A percentile compares a stretch with the other conserved stretches of the same genome.
phyloP scores from a whole-genome alignment of 352 stramenopile species.

The Phytophthora agathidicida region DNA sequence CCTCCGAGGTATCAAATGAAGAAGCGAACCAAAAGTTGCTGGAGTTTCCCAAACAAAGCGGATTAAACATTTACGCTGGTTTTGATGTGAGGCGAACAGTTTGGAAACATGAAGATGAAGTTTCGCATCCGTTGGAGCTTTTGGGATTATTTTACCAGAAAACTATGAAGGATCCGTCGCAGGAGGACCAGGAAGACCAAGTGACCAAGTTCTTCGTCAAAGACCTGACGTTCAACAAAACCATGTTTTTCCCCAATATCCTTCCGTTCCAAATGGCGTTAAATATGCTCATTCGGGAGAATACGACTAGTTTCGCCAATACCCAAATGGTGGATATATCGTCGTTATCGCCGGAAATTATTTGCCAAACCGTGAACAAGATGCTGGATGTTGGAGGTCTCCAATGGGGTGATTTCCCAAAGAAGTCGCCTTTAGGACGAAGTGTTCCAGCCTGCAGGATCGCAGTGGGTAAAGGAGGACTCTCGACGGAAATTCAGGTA shows the following conservation, averaged over 20 bases:
- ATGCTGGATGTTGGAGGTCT: conserved; percentile 53
- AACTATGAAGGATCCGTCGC: conserved; percentile 12
- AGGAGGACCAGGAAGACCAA: conserved; percentile 32
- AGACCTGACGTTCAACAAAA: conserved; percentile 33
- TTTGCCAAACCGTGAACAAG: conserved; percentile 48
- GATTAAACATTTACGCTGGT: conserved; percentile 47
- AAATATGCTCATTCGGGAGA: conserved; percentile 53
- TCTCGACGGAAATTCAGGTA: conserved; percentile 27
- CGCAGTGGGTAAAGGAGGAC: conserved; percentile 17
- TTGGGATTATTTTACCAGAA: conserved; percentile 53
- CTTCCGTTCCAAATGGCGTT: conserved; percentile 63
- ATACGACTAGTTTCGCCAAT: conserved; percentile 9
- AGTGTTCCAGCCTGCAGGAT: conserved; percentile 38
- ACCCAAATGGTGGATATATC: conserved; percentile 5
- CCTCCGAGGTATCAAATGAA: conserved; percentile 31
- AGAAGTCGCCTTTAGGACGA: conserved; percentile 35
- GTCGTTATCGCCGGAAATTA: conserved; percentile 12
- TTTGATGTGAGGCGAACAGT: conserved; percentile 53
- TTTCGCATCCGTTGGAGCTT: conserved; percentile 35
- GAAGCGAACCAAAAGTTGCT: conserved; percentile 47
- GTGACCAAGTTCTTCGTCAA: conserved; percentile 50
- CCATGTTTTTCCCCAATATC: conserved; percentile 48
- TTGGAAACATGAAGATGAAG: background rate
- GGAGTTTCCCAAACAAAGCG: conserved; percentile 41
- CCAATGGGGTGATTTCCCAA: conserved; percentile 52